Base-by-base conservation (phyloP, 768 basidiomycete genomes). In the Termitomyces sp. region DNA sequence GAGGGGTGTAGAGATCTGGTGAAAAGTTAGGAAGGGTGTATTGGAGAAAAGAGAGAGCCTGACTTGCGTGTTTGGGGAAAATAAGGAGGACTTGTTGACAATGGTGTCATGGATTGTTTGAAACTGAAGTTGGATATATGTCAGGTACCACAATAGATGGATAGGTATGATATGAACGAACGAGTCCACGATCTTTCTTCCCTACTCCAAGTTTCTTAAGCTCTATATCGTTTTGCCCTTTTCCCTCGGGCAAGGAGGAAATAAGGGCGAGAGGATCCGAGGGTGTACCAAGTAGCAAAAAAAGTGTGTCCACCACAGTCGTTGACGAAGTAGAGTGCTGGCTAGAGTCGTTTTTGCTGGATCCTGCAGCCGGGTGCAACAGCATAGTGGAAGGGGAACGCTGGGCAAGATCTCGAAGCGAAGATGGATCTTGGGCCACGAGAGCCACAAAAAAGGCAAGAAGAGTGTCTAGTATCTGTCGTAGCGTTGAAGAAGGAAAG, bases 401-500 rank as follows among this genome's bases (percentile, higher is more conserved):
- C 51, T 71, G 68, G 5, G 80, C 81, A 22, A 92, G 70, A 29
- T 89, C 87, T 4, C 70, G 58, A 10, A 90, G 70, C 16, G 82
- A 82, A 18, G 69, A 67, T 0, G 78, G 64, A 56, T 91, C 86
- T 51, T 82, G 81, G 3, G 89, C 77, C 5, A 86, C 78, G 5
- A 92, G 73, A 0, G 83, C 78, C 12, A 79, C 74, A 60, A 89
- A 90, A 60, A 87, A 80, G 0, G 78, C 70, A 5, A 91, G 69
- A 34, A 85, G 77, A 20, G 80, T 75, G 62, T 92, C 87, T 33
- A 92, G 69, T 24, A 91, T 75, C 87, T 90, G 57, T 49, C 41
- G 50, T 44, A 16, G 36, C 24, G 22, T 33, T 54, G 26, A 31
- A 33, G 34, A 41, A 52, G 37, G 29, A 54, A 28, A 29, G 16